Percentiles rank a stretch among this genome's conserved stretches.
Conservation (phyloP, 768 basidiomycete species). For the Crepidotus variabilis region DNA sequence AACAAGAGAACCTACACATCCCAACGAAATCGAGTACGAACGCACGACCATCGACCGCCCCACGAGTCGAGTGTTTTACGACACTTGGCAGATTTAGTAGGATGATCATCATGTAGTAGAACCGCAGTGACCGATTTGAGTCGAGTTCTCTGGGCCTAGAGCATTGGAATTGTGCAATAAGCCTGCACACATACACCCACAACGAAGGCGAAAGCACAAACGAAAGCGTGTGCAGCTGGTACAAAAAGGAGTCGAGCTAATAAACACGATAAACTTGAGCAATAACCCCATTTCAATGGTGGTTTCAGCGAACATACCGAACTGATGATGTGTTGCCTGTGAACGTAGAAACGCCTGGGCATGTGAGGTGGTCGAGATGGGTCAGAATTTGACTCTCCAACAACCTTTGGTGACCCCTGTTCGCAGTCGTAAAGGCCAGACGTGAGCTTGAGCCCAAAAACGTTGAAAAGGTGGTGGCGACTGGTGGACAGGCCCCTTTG, state of each 20-base stretch:
- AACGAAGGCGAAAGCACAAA: conserved; percentile 75
- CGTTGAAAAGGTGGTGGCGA: neutral
- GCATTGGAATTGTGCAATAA: conserved; percentile 62
- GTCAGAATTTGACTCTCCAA: neutral
- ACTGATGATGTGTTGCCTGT: conserved; percentile 67
- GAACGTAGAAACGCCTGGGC: conserved; percentile 60
- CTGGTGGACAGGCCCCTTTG: neutral
- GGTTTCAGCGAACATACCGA: conserved; percentile 41
- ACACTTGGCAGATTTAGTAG: conserved; percentile 56
- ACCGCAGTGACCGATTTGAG: conserved; percentile 59
- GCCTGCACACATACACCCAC: conserved; percentile 48
- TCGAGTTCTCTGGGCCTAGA: conserved; percentile 67
- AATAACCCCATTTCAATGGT: conserved; percentile 2
- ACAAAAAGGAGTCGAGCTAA: conserved; percentile 68
- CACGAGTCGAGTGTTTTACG: conserved; percentile 56
- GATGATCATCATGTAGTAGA: conserved; percentile 59
- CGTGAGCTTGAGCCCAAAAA: neutral
- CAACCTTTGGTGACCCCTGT: neutral
- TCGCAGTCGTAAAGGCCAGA: neutral
- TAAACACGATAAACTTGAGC: conserved; percentile 7
- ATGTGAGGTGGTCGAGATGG: conserved; percentile 39
- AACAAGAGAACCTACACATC: conserved; percentile 46
- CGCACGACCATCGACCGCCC: conserved; percentile 52
- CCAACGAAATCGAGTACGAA: conserved; percentile 79
- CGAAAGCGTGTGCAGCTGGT: conserved; percentile 71